Base-by-base conservation (phyloP, 345 rosid genomes). In the Psidium friedrichsthalianum region DNA sequence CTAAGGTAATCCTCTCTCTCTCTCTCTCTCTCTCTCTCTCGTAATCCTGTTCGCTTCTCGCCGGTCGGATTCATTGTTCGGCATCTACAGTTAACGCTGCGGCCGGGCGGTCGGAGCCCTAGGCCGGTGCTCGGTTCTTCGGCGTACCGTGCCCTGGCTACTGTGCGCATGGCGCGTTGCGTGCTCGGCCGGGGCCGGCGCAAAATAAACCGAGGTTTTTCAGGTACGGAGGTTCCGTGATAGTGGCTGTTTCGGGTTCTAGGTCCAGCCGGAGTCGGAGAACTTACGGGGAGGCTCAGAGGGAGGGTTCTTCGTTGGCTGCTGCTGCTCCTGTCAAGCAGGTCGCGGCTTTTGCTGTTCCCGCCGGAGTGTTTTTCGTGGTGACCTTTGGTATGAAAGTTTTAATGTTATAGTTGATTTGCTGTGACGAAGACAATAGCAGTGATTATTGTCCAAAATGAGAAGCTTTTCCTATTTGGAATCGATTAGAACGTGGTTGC, bases 311-410 rank as follows among this genome's bases (percentile, higher is more conserved):
- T 57, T 85, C 89, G 36, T 76, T 90, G 83, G 90, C 59, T 69
- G 91, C 20, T 69, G 47, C 1, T 29, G 83, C 91, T 89, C 89
- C 92, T 14, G 90, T 92, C 44, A 91, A 93, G 92, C 94, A 92
- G 91, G 82, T 93, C 90, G 92, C 94, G 24, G 91, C 97, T 2
- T 88, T 88, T 53, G 87, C 90, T 49, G 90, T 88, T 36, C 98
- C 98, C 1, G 92, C 96, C 3, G 98, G 92, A 61, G 91, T 90
- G 7, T 90, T 94, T 52, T 83, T 92, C 18, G 92, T 91, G 11
- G 92, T 90, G 88, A 89, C 95, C 51, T 95, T 95, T 61, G 98
- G 99, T 97, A 93, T 84, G 92, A 88, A 69, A 84, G 56, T 84
- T 85, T 21, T 25, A 25, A 16, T 11, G 80, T 61, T 24, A 13